Percentiles rank a stretch among this genome's conserved stretches.
These are phyloP conservation scores for Suhomyces coccinellae DNA, from an alignment of 1,139 yeast genomes.

Conservation along the genomic window DNA sequence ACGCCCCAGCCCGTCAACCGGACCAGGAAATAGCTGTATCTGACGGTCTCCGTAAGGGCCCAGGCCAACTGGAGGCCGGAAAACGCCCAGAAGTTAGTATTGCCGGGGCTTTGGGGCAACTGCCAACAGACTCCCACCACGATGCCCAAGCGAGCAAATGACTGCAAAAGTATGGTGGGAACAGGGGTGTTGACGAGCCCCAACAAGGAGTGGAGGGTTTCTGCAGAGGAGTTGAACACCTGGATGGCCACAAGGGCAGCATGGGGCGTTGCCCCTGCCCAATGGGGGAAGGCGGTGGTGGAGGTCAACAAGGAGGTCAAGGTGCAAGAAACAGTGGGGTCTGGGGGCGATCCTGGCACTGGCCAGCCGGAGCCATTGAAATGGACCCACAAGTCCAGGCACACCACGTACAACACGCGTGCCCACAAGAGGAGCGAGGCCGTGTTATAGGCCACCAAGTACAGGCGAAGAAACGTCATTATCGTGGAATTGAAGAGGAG, in stretches of 20 bases:
- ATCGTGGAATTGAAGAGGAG: neutral
- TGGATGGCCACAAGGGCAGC: slow-evolving; percentile 30
- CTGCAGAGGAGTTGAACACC: slow-evolving; percentile 31
- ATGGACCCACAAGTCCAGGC: slow-evolving; percentile 4
- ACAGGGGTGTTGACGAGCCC: slow-evolving; percentile 37
- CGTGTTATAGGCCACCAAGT: slow-evolving; percentile 53
- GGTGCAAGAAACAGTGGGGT: too few relatives aligned
- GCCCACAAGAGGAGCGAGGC: slow-evolving; percentile 69
- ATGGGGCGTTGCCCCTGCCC: slow-evolving; percentile 26
- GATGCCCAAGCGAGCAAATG: slow-evolving; percentile 35
- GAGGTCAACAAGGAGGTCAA: too few relatives aligned
- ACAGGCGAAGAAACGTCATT: neutral
- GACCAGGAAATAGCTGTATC: slow-evolving; percentile 31
- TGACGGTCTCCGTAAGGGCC: slow-evolving; percentile 35
- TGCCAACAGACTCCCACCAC: slow-evolving; percentile 33
- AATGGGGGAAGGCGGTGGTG: neutral
- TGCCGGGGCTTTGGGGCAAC: slow-evolving; percentile 36
- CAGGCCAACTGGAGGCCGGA: slow-evolving; percentile 33
- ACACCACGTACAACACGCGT: slow-evolving; percentile 36
- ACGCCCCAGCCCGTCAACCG: slow-evolving; percentile 17
- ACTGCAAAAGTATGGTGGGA: slow-evolving; percentile 31
- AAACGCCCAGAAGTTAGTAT: slow-evolving; percentile 27
- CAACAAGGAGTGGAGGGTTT: slow-evolving; percentile 25
- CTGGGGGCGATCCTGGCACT: too few relatives aligned
- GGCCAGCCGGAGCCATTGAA: neutral